phyloP scores from a whole-genome alignment of 1,284 basidiomycete genomes.

The Tilletia walkeri region DNA sequence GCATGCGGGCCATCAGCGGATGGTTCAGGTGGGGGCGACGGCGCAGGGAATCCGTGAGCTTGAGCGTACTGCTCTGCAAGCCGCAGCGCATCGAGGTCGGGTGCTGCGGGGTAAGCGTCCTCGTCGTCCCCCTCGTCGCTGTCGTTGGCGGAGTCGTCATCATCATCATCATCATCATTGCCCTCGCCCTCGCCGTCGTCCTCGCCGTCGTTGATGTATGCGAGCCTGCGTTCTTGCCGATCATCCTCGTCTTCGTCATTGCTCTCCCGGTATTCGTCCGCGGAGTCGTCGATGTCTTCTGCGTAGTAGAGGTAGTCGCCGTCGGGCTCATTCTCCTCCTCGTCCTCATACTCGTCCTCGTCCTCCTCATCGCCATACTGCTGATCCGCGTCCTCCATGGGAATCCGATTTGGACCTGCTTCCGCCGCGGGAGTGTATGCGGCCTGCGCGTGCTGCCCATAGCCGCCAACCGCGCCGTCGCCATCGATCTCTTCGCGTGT shows the following conservation, averaged over 20 bases:
- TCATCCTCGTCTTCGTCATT: not conserved
- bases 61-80: slow-evolving; percentile 9
- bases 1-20: too few species aligned
- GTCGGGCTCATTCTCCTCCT: slow-evolving; percentile 21
- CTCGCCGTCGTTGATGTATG: not conserved
- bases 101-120: slow-evolving; percentile 19
- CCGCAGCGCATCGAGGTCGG: slow-evolving; percentile 17
- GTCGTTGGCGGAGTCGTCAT: slow-evolving; percentile 25
- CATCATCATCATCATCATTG: slow-evolving; percentile 16
- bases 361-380: slow-evolving; percentile 18
- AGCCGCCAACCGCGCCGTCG: not conserved
- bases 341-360: slow-evolving; percentile 24
- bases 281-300: not conserved
- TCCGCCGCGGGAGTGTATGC: not conserved
- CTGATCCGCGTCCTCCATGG: not conserved
- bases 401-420: not conserved
- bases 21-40: not conserved
- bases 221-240: not conserved
- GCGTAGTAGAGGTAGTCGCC: not conserved
- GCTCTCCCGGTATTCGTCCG: slow-evolving; percentile 10
- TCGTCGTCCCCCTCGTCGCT: slow-evolving; percentile 34
- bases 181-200: slow-evolving; percentile 12
- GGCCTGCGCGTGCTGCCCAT: not conserved
- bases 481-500: not conserved
- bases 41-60: not conserved